Evolutionary conservation across 441 rosid species (phyloP).

Genomic region (Aquilaria agallochum): DNA sequence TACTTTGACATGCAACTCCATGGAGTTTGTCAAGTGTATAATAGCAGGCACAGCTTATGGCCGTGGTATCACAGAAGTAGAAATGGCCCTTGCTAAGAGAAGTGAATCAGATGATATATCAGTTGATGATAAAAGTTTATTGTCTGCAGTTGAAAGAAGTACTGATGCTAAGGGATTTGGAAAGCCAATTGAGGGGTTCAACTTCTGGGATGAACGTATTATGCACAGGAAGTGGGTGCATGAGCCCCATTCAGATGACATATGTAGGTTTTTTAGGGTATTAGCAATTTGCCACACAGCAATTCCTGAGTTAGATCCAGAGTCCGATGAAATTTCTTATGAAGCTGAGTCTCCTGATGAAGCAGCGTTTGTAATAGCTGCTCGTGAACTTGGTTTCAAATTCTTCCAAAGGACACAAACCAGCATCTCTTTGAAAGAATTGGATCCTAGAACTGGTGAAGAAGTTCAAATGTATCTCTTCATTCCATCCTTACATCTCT

Average conservation of each 20-base stretch:
- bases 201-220: constrained; percentile 71
- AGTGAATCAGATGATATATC: constrained; percentile 13
- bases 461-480: constrained; percentile 40
- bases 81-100: constrained; percentile 47
- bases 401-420: constrained; percentile 67
- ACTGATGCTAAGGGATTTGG: constrained; percentile 16
- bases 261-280: constrained; percentile 52
- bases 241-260: constrained; percentile 43
- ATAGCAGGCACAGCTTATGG: constrained; percentile 73
- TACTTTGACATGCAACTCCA: constrained; percentile 80
- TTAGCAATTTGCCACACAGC: constrained; percentile 82
- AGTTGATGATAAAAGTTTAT: constrained; percentile 23
- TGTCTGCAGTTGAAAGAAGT: constrained; percentile 12
- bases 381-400: constrained; percentile 76
- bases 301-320: constrained; percentile 53
- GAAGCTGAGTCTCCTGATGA: constrained; percentile 96
- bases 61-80: constrained; percentile 68
- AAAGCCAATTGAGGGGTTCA: constrained; percentile 63
- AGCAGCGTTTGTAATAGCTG: constrained; percentile 82
- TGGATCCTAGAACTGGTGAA: constrained; percentile 42
- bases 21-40: constrained; percentile 86
- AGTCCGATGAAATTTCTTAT: constrained; percentile 47
- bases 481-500: too few species aligned
- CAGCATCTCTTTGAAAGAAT: constrained; percentile 55
- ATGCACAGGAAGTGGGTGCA: constrained; percentile 63